These are phyloP conservation scores for Penicillium coffeae DNA, from an alignment of 495 filamentous ascomycete genomes.

Conservation along the genomic window DNA sequence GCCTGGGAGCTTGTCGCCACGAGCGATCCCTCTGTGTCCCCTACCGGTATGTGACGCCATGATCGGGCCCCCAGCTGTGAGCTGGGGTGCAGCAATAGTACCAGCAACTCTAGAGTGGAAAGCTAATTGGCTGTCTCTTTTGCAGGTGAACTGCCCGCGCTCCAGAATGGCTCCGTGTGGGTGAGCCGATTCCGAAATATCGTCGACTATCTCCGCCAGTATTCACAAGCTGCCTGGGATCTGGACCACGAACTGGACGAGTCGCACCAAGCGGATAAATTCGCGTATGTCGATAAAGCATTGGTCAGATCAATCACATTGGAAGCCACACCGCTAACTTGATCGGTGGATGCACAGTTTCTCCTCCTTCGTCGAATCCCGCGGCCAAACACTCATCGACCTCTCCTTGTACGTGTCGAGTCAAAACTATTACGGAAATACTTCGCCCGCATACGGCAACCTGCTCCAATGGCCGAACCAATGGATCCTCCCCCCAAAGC, in stretches of 20 bases:
- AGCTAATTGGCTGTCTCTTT: conserved; percentile 4
- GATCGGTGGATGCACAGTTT: conserved; percentile 30
- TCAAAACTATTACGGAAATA: conserved; percentile 71
- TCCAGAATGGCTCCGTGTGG: conserved; percentile 61
- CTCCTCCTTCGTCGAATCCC: conserved; percentile 59
- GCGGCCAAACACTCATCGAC: conserved; percentile 64
- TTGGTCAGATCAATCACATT: not conserved
- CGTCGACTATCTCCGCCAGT: conserved; percentile 60
- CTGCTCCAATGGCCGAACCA: conserved; percentile 79
- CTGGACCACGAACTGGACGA: conserved; percentile 48
- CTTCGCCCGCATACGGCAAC: conserved; percentile 68
- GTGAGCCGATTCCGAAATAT: conserved; percentile 71
- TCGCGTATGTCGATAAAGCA: conserved; percentile 45
- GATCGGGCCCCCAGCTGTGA: not conserved
- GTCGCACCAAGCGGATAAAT: conserved; percentile 48
- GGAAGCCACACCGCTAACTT: not conserved
- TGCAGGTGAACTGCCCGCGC: conserved; percentile 69
- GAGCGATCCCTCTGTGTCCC: conserved; percentile 70
- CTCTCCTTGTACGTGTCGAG: conserved; percentile 85
- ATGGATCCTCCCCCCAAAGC: conserved; percentile 68
- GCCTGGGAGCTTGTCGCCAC: conserved; percentile 74
- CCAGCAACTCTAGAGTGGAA: too few species aligned
- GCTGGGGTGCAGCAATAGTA: too few species aligned
- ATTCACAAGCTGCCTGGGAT: conserved; percentile 50
- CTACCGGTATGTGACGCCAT: conserved; percentile 60